phyloP scores from a whole-genome alignment of 2,329 filamentous ascomycete species.

The Colletotrichum navitas region DNA sequence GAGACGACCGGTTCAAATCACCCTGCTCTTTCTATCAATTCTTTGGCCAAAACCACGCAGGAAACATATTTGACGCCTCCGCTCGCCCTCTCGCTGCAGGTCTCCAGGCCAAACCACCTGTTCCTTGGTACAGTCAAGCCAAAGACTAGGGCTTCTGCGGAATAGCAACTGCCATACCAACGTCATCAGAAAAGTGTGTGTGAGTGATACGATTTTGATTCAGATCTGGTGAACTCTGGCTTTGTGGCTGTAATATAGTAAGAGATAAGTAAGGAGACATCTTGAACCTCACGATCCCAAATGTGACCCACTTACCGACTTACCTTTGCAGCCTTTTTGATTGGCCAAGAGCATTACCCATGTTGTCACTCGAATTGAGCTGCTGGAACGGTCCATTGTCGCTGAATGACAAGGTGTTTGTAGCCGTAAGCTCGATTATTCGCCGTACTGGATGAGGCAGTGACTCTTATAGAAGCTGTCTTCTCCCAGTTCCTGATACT shows the following conservation, averaged over 20 bases:
- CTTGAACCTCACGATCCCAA: neutral
- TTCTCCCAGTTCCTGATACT: neutral
- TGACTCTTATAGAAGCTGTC: too few species aligned
- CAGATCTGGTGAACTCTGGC: neutral
- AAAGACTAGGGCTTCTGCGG: too few species aligned
- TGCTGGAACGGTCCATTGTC: neutral
- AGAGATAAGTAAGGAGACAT: neutral
- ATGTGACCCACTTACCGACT: conserved; percentile 3
- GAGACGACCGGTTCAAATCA: neutral
- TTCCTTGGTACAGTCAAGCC: neutral
- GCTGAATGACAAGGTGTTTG: neutral
- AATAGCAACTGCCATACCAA: neutral
- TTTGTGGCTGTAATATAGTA: neutral
- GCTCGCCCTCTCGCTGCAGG: neutral
- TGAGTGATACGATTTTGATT: neutral
- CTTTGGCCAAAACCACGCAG: neutral
- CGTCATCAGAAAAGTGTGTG: neutral
- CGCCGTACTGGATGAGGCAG: neutral
- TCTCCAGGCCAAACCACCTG: neutral
- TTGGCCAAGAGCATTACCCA: conserved; percentile 10
- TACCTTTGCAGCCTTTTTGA: conserved; percentile 14
- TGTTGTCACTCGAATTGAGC: neutral
- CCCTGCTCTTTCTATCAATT: neutral
- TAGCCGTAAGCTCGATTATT: neutral
- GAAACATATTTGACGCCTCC: neutral